Evolutionary conservation across 2,329 filamentous ascomycete genomes (phyloP), one percentile per base, ranked within the genome.

Genomic region (Pestalotiopsis sp.): DNA sequence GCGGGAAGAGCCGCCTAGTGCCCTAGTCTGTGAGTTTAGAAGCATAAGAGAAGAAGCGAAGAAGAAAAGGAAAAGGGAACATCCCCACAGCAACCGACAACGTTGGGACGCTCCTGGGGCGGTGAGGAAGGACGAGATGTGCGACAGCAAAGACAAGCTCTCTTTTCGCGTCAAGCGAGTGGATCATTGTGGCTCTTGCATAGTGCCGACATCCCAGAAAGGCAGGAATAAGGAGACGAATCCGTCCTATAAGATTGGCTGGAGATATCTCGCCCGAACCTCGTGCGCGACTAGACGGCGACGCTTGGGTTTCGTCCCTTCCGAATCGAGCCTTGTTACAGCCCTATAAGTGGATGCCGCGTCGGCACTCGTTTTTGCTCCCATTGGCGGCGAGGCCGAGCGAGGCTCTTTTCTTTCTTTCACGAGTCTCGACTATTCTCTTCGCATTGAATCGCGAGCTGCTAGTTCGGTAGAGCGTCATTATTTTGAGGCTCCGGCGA

Each of bases 341-440:
- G 61, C 61, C 61, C 41, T 64, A 31, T 64, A 49, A 64, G 61
- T 45, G 61, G 39, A 64, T 25, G 14, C 61, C 14, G 13, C 31
- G 61, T 12, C n/a, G 20, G 27, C 17, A 12, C 59, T 64, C 36
- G n/a, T 38, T 38, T 41, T 52, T 31, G 59, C 61, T 49, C 14
- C 13, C 20, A 27, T 41, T 52, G 45, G 45, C 57, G 61, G 39
- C 25, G 61, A 49, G 25, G 20, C 59, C 59, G 61, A 64, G 59
- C 59, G 17, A 62, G 59, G 25, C 57, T 59, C 23, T 23, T 59
- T 23, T n/a, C 3, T 2, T 20, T n/a, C 45, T 9, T 17, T 20
- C 17, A 2, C 45, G 41, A 17, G 17, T 17, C 45, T 52, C 45
- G 14, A 23, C 17, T 52, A 52, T 12, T n/a, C 20, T n/a, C 45